phyloP scores from a whole-genome alignment of 768 basidiomycete genomes.

The Serpula lacrymans region DNA sequence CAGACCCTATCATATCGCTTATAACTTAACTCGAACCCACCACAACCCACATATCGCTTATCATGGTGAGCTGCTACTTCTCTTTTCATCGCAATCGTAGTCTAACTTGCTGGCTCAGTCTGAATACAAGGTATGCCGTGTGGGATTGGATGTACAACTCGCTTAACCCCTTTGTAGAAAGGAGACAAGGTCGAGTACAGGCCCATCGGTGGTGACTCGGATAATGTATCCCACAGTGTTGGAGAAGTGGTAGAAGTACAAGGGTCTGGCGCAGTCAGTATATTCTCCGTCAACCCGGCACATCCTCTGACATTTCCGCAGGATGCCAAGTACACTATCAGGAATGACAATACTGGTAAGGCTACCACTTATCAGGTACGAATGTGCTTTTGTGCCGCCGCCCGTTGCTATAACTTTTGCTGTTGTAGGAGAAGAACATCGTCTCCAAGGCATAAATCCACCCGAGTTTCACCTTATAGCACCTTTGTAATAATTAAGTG shows the following conservation, averaged over 20 bases:
- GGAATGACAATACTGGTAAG: conserved; percentile 43
- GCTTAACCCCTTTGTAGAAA: conserved; percentile 17
- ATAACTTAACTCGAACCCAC: neutral
- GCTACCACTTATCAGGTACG: conserved; percentile 37
- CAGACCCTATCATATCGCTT: neutral
- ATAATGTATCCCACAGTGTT: conserved; percentile 37
- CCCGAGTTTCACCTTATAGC: no score
- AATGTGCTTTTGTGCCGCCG: neutral
- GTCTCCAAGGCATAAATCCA: conserved; percentile 29
- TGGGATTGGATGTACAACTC: no score
- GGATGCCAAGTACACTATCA: conserved; percentile 35
- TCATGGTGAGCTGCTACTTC: neutral
- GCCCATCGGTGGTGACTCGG: conserved; percentile 36
- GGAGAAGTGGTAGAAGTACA: conserved; percentile 33
- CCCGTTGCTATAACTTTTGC: neutral
- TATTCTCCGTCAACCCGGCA: neutral
- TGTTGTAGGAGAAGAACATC: conserved; percentile 36
- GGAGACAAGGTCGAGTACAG: conserved; percentile 44
- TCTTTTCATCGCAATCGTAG: neutral
- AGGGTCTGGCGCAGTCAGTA: conserved; percentile 32
- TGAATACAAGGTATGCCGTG: conserved; percentile 19
- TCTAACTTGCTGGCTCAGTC: no score
- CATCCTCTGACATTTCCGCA: conserved; percentile 9
- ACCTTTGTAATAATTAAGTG: no score
- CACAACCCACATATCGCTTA: neutral